These are phyloP conservation scores for Chalciporus piperatus DNA, from an alignment of 768 basidiomycete species.

Conservation along the genomic window DNA sequence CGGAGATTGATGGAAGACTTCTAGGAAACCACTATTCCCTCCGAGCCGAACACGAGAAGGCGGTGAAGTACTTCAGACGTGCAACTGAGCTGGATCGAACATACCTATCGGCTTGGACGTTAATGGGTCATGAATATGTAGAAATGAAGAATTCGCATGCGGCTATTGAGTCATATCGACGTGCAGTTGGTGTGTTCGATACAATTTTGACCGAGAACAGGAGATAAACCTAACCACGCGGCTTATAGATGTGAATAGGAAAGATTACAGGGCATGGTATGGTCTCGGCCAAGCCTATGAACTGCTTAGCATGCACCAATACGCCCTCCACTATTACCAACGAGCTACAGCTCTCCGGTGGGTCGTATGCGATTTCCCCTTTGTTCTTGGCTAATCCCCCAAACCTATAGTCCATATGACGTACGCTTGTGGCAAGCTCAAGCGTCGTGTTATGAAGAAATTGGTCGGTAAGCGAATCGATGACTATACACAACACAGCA, in stretches of 20 bases:
- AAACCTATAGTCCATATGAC: conserved; percentile 76
- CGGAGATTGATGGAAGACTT: not conserved
- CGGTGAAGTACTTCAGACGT: conserved; percentile 90
- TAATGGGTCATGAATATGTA: conserved; percentile 99
- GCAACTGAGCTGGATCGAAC: conserved; percentile 94
- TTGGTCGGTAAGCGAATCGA: conserved; percentile 59
- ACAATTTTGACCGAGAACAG: not conserved
- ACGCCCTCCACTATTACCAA: conserved; percentile 95
- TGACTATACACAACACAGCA: not conserved
- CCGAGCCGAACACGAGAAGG: conserved; percentile 91
- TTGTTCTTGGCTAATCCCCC: not conserved
- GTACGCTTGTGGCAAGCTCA: conserved; percentile 95
- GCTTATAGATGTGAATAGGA: conserved; percentile 84
- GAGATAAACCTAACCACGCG: not conserved
- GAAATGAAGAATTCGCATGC: conserved; percentile 99
- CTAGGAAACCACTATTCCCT: conserved; percentile 97
- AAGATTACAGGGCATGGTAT: conserved; percentile 98
- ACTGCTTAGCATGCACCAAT: conserved; percentile 93
- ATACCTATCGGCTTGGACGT: conserved; percentile 95
- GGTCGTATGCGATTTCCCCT: conserved; percentile 8
- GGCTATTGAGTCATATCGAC: conserved; percentile 94
- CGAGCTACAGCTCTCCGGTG: conserved; percentile 90
- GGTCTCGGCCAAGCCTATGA: conserved; percentile 98
- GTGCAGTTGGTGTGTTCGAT: conserved; percentile 77
- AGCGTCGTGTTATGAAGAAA: conserved; percentile 90